These are phyloP conservation scores for Rhododendron ovatum DNA, from an alignment of 148 eudicot genomes.

Conservation along the genomic window DNA sequence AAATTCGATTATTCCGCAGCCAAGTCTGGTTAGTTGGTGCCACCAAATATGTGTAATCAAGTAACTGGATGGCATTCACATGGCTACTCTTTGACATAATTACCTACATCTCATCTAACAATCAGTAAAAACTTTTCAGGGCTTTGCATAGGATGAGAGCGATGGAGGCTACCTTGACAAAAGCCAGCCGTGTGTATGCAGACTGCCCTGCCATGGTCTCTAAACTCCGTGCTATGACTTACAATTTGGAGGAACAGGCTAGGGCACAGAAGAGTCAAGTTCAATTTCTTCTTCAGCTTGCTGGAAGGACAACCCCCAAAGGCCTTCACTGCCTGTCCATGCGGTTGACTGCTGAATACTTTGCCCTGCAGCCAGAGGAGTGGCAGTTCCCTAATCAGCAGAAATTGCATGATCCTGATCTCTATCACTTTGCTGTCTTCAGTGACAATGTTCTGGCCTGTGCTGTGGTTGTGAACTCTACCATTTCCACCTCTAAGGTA, in stretches of 20 bases:
- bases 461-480: conserved; percentile 87
- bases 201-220: conserved; percentile 71
- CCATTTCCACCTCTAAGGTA: conserved; percentile 70
- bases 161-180: conserved; percentile 66
- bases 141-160: conserved; percentile 55
- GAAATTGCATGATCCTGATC: conserved; percentile 46
- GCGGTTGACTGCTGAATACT: conserved; percentile 79
- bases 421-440: conserved; percentile 75
- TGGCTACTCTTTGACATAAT: background rate
- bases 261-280: conserved; percentile 50
- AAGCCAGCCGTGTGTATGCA: conserved; percentile 66
- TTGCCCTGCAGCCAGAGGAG: conserved; percentile 53
- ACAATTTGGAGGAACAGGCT: conserved; percentile 72
- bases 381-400: conserved; percentile 51
- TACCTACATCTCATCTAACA: background rate
- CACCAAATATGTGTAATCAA: background rate
- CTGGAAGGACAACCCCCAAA: conserved; percentile 93
- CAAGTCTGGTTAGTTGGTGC: background rate
- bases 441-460: conserved; percentile 93
- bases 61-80: background rate
- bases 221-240: conserved; percentile 84
- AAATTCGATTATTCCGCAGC: background rate
- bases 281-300: conserved; percentile 61
- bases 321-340: conserved; percentile 98
- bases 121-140: conserved; percentile 34